Evolutionary conservation across 2,329 filamentous ascomycete genomes (phyloP), one percentile per base, ranked within the genome.

Genomic region (Chrysosporium keratinophilum): DNA sequence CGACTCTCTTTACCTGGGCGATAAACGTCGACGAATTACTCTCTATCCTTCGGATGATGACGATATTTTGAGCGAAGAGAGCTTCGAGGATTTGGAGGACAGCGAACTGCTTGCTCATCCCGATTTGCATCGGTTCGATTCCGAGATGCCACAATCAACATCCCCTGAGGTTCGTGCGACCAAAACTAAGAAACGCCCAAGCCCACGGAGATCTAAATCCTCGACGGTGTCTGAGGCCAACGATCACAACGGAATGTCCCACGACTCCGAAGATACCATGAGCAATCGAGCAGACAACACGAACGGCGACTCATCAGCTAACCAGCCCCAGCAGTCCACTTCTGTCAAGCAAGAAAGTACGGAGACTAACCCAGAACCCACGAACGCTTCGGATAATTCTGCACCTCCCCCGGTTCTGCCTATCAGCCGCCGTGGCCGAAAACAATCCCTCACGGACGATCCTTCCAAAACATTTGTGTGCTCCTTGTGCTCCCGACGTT

Each of bases 391-490:
- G 14, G 66, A 67, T 20, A 58, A 61, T n/a, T 52, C 63, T 17
- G 46, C 63, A 50, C 47, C 51, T 28, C 7, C 67, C 51, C 56
- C 60, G 2, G 66, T 65, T 9, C 65, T 70, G 7, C 85, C 85
- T 9, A 81, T 86, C 62, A 95, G 88, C 72, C 90, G 93, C 60
- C 90, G 93, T 56, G 93, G 93, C 56, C 90, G 93, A 72, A 98
- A 98, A 83, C 93, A 98, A 75, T 97, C 93, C 1, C 74, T 97
- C 63, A 97, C 93, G 4, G 93, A 97, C 66, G 93, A 98, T 65
- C 93, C 93, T 1, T 94, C 88, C 65, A 98, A 98, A 83, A 96
- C 90, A 0, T 98, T 97, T 60, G 88, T 95, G 57, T 98, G 93
- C 75, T 89, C 90, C 54, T 80, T 96, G 19, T 98, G 93, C 83